phyloP scores from a whole-genome alignment of 148 eudicot species.

The Cornus florida region DNA sequence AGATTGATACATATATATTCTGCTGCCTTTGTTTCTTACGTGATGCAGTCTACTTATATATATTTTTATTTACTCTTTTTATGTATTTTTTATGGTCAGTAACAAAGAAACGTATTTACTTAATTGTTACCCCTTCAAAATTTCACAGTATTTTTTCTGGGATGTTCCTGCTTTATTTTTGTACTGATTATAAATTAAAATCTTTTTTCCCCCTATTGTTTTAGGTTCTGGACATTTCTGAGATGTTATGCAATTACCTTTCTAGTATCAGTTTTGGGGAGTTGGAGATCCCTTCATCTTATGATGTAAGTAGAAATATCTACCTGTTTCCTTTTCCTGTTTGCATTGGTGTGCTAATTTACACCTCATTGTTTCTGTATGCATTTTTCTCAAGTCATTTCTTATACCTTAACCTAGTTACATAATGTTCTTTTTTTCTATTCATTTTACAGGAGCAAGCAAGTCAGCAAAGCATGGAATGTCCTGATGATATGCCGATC shows the following conservation, averaged over 20 bases:
- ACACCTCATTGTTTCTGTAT: not conserved
- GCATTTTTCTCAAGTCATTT: not conserved
- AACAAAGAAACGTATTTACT: not conserved
- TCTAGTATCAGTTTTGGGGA: constrained; percentile 53
- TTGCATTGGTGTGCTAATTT: not conserved
- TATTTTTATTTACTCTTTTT: not conserved
- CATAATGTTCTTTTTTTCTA: not conserved
- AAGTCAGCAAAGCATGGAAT: constrained; percentile 23
- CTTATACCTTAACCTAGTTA: not conserved
- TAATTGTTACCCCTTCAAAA: not conserved
- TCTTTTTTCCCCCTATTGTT: not conserved
- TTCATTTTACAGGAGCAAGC: constrained; percentile 35
- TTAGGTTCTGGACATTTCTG: constrained; percentile 80
- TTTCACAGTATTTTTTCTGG: not conserved
- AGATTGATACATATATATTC: too few relatives aligned
- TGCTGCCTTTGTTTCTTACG: not conserved
- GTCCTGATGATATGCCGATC: constrained; percentile 20
- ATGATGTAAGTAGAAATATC: constrained; percentile 39
- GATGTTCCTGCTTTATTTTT: not conserved
- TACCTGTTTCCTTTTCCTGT: constrained; percentile 4
- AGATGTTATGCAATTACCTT: constrained; percentile 46
- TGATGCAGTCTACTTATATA: not conserved
- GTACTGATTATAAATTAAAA: not conserved
- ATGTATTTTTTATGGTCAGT: not conserved
- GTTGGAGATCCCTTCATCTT: constrained; percentile 23